These are phyloP conservation scores for Pyracantha coccinea DNA, from an alignment of 331 rosid genomes.

Conservation along the genomic window DNA sequence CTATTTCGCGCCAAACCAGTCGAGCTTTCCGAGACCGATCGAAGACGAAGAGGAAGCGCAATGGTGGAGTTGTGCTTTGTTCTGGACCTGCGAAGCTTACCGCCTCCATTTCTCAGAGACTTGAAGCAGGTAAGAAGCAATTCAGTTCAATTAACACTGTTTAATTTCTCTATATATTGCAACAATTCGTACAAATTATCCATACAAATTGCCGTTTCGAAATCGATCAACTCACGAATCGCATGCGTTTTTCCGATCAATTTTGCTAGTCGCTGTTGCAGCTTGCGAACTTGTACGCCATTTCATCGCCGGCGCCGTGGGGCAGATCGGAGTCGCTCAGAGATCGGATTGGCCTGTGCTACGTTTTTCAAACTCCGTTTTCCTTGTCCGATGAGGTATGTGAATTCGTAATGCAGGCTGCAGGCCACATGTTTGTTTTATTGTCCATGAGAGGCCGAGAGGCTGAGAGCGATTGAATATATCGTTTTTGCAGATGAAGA, in stretches of 20 bases:
- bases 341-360: conserved; percentile 64
- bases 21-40: neutral
- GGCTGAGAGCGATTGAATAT: too few species aligned
- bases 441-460: neutral
- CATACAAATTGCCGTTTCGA: neutral
- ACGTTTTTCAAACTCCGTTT: conserved; percentile 33
- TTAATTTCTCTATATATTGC: neutral
- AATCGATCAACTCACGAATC: neutral
- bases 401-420: conserved; percentile 16
- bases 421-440: conserved; percentile 10
- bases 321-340: conserved; percentile 25
- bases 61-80: conserved; percentile 72
- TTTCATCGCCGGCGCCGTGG: conserved; percentile 27
- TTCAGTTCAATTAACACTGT: neutral
- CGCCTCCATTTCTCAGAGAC: conserved; percentile 49
- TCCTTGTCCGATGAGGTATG: conserved; percentile 46
- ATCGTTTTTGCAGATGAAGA: conserved; percentile 35
- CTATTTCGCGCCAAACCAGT: conserved; percentile 10
- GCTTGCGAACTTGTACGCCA: conserved; percentile 62
- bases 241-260: neutral
- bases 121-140: conserved; percentile 38
- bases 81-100: conserved; percentile 58
- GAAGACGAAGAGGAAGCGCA: conserved; percentile 4
- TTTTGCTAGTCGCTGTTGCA: conserved; percentile 55
- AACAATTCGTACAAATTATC: neutral